Conservation (phyloP, 495 filamentous ascomycete genomes). For the Neurospora cerealis region DNA sequence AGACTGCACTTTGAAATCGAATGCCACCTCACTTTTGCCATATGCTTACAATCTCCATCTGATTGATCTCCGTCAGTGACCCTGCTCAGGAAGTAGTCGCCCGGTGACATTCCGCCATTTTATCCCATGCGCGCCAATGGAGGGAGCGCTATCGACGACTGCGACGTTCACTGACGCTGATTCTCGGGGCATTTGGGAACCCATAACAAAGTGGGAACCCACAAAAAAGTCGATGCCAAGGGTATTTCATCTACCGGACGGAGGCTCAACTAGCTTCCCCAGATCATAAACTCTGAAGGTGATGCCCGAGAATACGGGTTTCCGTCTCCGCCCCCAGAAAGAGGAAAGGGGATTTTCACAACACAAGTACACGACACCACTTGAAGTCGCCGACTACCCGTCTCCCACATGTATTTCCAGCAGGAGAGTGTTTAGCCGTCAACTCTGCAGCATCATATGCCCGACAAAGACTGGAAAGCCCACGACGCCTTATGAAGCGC, state of each 20-base stretch:
- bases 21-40: conserved; percentile 5
- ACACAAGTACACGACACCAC: background rate
- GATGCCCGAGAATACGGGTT: background rate
- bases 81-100: background rate
- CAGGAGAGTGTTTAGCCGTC: background rate
- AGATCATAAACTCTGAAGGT: background rate
- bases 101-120: background rate
- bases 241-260: conserved; percentile 1
- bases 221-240: conserved; percentile 1
- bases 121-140: conserved; percentile 7
- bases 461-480: background rate
- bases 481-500: background rate
- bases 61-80: background rate
- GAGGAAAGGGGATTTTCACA: background rate
- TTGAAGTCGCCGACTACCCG: background rate
- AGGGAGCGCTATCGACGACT: background rate
- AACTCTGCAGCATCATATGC: background rate
- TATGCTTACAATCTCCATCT: conserved; percentile 2
- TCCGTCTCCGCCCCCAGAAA: conserved; percentile 3
- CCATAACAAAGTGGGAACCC: conserved; percentile 4
- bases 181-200: background rate
- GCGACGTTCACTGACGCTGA: background rate
- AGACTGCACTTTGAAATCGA: background rate
- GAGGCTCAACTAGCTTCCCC: background rate
- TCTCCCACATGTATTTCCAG: background rate